Conservation (phyloP, 2,329 filamentous ascomycete genomes). For the Xylariaceae sp. region DNA sequence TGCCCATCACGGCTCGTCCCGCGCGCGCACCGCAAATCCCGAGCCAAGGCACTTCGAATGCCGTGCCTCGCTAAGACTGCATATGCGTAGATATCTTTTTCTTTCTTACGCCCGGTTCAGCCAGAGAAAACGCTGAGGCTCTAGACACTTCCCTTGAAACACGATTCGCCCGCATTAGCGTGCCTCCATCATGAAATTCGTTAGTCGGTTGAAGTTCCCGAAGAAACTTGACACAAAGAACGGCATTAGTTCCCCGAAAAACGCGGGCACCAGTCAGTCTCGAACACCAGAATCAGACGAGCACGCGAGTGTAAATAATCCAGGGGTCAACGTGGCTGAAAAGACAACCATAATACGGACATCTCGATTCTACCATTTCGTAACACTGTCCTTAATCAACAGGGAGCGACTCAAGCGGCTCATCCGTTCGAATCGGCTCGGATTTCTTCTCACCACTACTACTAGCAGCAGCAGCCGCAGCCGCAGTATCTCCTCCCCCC, state of each 20-base stretch:
- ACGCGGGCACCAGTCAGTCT: too few species aligned
- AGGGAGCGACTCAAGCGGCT: constrained; percentile 22
- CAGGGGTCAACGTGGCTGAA: background rate
- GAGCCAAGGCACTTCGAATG: background rate
- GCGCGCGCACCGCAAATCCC: background rate
- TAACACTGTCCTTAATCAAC: constrained; percentile 19
- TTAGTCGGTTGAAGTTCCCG: too few species aligned
- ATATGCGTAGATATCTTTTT: background rate
- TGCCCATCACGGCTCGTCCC: background rate
- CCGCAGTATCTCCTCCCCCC: background rate
- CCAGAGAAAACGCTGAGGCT: too few species aligned
- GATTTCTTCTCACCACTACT: constrained; percentile 1
- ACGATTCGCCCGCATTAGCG: too few species aligned
- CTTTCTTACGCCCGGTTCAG: too few species aligned
- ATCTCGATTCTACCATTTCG: background rate
- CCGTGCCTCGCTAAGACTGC: background rate
- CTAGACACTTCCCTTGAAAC: too few species aligned
- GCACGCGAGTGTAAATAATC: background rate
- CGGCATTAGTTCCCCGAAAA: background rate
- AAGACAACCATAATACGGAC: background rate
- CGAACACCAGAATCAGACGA: background rate
- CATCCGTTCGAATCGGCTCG: constrained; percentile 4
- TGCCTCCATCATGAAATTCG: too few species aligned
- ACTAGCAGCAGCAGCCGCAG: background rate
- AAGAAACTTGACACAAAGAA: too few species aligned